Base-by-base conservation (phyloP, 2,329 filamentous ascomycete species). In the Xylaria sp. region DNA sequence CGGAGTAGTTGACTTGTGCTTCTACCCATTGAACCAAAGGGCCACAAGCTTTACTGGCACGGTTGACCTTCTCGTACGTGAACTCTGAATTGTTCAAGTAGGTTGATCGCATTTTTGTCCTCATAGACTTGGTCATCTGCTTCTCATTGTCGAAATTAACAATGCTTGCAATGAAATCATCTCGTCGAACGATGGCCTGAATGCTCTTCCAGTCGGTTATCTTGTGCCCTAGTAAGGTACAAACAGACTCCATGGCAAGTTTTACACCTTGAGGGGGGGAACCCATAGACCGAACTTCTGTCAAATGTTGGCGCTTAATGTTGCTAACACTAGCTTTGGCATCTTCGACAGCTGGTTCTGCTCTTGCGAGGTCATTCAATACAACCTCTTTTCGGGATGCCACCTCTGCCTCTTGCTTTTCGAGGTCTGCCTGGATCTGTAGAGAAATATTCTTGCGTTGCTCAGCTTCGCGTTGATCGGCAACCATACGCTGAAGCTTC, bases 111-210 rank as follows among this genome's bases (percentile, higher is more conserved):
- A 99, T 98, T 85, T 94, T 97, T 74, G 89, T 85, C 59, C 96
- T 89, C 74, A 96, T 87, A 32, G 84, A 83, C 76, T 90, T 91
- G 18, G 95, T 99, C 95, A 99, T 98, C 81, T 96, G 92, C 79
- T 87, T 91, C 81, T 96, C 94, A 77, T 98, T 99, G 84, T 98
- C 93, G 78, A 98, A 99, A 80, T 94, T 94, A 80, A 98, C 92
- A 77, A 99, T 99, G 82, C 93, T 98, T 58, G 94, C 93, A 81
- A 99, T 98, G 82, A 99, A 99, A 78, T 98, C 95, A 77, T 98
- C 96, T 66, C 90, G 90, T 76, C 95, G 93, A 69, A 99, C 90
- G 71, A 98, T 92, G 62, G 88, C 91, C 80, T 97, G 92, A 69
- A 98, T 94, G 13, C 89, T 90, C 84, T 94, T 97, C 96, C 96